Evolutionary conservation across 2,329 filamentous ascomycete genomes (phyloP).

Genomic region (Colletotrichum lentis): DNA sequence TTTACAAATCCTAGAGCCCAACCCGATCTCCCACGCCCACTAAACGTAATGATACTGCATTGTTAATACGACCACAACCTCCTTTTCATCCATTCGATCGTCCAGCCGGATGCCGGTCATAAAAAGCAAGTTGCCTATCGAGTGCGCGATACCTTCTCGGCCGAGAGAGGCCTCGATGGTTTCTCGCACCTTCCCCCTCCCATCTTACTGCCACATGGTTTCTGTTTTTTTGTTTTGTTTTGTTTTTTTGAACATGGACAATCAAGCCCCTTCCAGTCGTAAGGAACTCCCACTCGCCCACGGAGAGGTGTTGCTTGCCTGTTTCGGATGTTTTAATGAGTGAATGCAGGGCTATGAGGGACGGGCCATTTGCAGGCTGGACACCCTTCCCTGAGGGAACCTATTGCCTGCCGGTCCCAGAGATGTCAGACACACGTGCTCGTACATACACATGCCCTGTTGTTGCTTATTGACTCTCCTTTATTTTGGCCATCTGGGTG

Average conservation of each 20-base stretch:
- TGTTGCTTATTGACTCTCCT: no score
- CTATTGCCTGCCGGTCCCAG: no score
- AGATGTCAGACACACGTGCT: no score
- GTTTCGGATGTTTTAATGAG: slow-evolving; percentile 1
- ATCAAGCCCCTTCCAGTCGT: no score
- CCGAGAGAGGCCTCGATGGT: not conserved
- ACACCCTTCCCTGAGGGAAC: no score
- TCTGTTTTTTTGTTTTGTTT: no score
- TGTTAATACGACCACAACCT: not conserved
- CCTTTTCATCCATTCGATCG: not conserved
- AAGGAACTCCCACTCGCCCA: no score
- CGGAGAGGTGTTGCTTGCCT: not conserved
- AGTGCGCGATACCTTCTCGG: not conserved
- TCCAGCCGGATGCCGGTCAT: not conserved
- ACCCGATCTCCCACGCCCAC: not conserved
- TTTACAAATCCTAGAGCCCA: slow-evolving; percentile 10
- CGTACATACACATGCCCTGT: not conserved
- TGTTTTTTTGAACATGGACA: no score
- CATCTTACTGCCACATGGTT: no score
- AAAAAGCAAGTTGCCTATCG: slow-evolving; percentile 5
- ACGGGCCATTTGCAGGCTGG: not conserved
- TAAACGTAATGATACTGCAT: not conserved
- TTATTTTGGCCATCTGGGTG: no score
- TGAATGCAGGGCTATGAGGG: not conserved
- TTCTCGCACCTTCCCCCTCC: no score